phyloP scores from a whole-genome alignment of 495 filamentous ascomycete species.

The Trichoderma gamsii region DNA sequence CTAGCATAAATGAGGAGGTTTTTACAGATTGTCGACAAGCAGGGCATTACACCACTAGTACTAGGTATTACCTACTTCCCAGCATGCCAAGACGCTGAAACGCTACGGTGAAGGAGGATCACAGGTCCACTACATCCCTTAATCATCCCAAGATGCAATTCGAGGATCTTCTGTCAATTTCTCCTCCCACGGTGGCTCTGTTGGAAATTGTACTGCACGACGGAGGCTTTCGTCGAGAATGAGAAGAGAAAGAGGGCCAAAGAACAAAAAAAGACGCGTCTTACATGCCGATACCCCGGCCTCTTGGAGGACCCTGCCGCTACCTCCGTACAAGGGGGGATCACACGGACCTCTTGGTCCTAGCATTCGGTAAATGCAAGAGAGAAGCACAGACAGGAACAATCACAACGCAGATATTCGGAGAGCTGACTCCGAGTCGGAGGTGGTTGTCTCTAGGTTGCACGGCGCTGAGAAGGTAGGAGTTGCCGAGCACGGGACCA shows the following conservation, averaged over 20 bases:
- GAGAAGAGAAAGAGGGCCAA: background rate
- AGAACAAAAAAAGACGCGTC: background rate
- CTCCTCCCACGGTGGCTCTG: background rate
- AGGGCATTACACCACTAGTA: too few relatives aligned
- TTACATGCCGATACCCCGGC: background rate
- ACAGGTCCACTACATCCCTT: conserved; percentile 3
- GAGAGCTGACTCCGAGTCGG: background rate
- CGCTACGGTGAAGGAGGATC: background rate
- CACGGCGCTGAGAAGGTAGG: too few relatives aligned
- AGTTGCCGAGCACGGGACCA: too few relatives aligned
- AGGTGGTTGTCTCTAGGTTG: background rate
- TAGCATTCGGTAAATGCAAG: conserved; percentile 3
- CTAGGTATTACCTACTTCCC: too few relatives aligned
- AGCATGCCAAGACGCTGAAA: background rate
- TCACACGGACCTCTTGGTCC: conserved; percentile 7
- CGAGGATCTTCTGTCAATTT: background rate
- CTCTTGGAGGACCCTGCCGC: background rate
- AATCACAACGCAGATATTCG: background rate
- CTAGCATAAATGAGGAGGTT: too few relatives aligned
- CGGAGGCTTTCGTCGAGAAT: background rate
- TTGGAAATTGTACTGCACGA: background rate
- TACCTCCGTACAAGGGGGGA: background rate
- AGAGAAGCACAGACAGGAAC: conserved; percentile 2
- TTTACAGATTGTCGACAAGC: too few relatives aligned
- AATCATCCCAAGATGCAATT: conserved; percentile 3